A percentile compares a stretch with the other conserved stretches of the same genome.
phyloP scores from a whole-genome alignment of 2,329 filamentous ascomycete species.

The Setomelanomma holmii region DNA sequence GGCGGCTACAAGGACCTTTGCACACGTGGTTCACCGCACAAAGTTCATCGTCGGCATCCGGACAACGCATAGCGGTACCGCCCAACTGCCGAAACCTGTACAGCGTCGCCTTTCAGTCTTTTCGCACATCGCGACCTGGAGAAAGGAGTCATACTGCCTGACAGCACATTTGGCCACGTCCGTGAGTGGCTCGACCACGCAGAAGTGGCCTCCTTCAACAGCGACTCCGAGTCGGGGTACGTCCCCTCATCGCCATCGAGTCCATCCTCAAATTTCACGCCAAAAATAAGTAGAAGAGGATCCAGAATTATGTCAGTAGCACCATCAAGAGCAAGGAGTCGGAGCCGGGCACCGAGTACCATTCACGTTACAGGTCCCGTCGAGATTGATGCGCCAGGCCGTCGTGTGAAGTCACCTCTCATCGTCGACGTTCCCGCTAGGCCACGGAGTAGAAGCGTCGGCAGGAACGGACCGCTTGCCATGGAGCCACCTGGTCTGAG shows the following conservation, averaged over 20 bases:
- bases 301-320: conserved; percentile 34
- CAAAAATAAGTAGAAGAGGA: conserved; percentile 19
- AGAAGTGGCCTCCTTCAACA: conserved; percentile 30
- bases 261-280: conserved; percentile 25
- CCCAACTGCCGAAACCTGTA: not conserved
- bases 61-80: conserved; percentile 2
- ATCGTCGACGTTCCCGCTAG: conserved; percentile 37
- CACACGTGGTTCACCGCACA: conserved; percentile 3
- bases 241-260: conserved; percentile 25
- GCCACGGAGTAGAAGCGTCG: conserved; percentile 34
- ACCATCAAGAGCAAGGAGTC: conserved; percentile 36
- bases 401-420: conserved; percentile 35
- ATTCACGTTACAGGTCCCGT: conserved; percentile 31
- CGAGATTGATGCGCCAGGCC: conserved; percentile 30
- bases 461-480: conserved; percentile 24
- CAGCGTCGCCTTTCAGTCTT: conserved; percentile 10
- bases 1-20: not conserved
- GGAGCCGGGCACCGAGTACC: conserved; percentile 39
- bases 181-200: conserved; percentile 22
- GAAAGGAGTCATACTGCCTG: conserved; percentile 11
- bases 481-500: conserved; percentile 43
- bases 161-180: conserved; percentile 17
- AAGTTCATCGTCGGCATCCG: conserved; percentile 2
- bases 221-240: conserved; percentile 29
- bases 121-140: conserved; percentile 2